A percentile compares a stretch with the other conserved stretches of the same genome.
Evolutionary conservation across 768 basidiomycete species (phyloP).

Genomic region (Naganishia onofrii): DNA sequence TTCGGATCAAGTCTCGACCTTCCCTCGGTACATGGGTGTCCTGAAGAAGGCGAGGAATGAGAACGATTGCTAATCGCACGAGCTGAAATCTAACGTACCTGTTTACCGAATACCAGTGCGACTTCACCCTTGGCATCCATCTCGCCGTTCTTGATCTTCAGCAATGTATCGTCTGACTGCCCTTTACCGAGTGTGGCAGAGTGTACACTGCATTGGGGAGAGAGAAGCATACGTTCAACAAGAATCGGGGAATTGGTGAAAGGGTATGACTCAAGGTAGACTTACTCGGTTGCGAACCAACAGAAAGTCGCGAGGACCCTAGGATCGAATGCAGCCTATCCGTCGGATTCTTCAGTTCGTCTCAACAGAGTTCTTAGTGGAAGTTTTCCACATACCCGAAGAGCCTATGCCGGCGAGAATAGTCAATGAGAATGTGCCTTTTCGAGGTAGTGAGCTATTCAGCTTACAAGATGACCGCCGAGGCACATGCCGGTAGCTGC

Average conservation of each 20-base stretch:
- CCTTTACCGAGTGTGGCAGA: conserved; percentile 79
- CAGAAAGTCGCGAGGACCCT: conserved; percentile 81
- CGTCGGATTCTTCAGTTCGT: conserved; percentile 5
- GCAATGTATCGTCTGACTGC: conserved; percentile 73
- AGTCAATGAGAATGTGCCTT: neutral
- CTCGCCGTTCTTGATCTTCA: conserved; percentile 70
- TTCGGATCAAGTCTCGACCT: conserved; percentile 80
- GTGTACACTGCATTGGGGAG: conserved; percentile 59
- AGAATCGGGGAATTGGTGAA: too few relatives aligned
- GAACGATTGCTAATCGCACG: neutral
- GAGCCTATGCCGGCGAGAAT: conserved; percentile 31
- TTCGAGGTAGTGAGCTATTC: neutral
- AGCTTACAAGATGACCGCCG: conserved; percentile 42
- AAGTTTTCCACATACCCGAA: conserved; percentile 42
- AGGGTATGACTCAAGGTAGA: too few relatives aligned
- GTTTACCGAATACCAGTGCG: conserved; percentile 95
- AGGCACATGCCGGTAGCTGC: conserved; percentile 55
- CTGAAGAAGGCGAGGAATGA: conserved; percentile 50
- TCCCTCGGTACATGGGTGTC: conserved; percentile 89
- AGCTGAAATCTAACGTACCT: conserved; percentile 56
- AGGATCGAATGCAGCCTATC: conserved; percentile 79
- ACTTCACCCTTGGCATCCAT: conserved; percentile 76
- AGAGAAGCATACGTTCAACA: too few relatives aligned
- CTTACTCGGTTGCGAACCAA: conserved; percentile 85
- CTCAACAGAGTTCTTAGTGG: neutral